These are phyloP conservation scores for Pleurotus sapidus DNA, from an alignment of 768 basidiomycete genomes.

Conservation along the genomic window DNA sequence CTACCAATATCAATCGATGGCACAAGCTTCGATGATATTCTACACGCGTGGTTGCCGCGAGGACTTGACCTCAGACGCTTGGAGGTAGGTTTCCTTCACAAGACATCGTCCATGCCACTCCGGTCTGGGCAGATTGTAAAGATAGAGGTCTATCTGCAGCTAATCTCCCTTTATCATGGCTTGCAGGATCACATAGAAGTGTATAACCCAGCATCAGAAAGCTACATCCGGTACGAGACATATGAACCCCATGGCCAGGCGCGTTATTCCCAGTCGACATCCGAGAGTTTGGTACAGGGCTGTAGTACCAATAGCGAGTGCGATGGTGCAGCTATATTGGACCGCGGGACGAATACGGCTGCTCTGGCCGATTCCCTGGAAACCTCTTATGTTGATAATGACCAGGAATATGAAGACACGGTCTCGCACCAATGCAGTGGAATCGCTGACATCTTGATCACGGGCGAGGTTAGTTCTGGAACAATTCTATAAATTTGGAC, in stretches of 20 bases:
- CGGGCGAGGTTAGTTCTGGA: constrained; percentile 39
- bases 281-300: constrained; percentile 23
- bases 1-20: constrained; percentile 30
- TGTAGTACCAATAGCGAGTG: constrained; percentile 28
- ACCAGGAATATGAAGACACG: constrained; percentile 38
- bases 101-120: background rate
- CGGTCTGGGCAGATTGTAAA: background rate
- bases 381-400: constrained; percentile 24
- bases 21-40: constrained; percentile 34
- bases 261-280: constrained; percentile 33
- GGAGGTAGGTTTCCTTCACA: constrained; percentile 24
- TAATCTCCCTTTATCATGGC: background rate
- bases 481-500: background rate
- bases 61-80: constrained; percentile 27
- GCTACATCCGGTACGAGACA: constrained; percentile 42
- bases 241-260: constrained; percentile 34
- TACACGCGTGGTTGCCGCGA: constrained; percentile 48
- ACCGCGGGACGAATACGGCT: constrained; percentile 12
- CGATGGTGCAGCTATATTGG: constrained; percentile 30
- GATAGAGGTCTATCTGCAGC: background rate
- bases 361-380: constrained; percentile 1
- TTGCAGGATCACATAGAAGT: constrained; percentile 39
- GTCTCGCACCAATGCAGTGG: constrained; percentile 34
- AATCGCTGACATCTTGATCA: constrained; percentile 49
- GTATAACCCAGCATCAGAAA: constrained; percentile 35